phyloP scores from a whole-genome alignment of 345 rosid genomes.

The Populus deltoides region DNA sequence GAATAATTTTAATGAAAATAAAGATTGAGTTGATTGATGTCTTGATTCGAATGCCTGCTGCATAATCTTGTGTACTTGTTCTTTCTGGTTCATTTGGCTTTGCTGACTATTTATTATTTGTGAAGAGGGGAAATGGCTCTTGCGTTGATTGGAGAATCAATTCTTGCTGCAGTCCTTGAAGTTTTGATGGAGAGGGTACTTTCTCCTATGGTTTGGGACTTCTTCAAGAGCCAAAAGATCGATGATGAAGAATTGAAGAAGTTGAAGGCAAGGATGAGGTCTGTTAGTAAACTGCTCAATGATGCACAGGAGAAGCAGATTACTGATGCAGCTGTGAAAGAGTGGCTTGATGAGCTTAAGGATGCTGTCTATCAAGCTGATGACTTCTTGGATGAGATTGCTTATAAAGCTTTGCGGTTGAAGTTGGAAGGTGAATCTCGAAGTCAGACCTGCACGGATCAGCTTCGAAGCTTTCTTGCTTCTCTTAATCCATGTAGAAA shows the following conservation, averaged over 20 bases:
- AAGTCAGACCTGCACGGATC: background rate
- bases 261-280: background rate
- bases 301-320: slow-evolving; percentile 14
- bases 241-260: background rate
- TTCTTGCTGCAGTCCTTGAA: background rate
- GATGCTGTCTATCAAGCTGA: slow-evolving; percentile 10
- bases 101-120: too few species aligned
- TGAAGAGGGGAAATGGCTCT: background rate
- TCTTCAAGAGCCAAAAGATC: background rate
- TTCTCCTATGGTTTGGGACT: background rate
- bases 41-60: too few species aligned
- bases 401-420: background rate
- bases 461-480: background rate
- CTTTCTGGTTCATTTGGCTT: too few species aligned
- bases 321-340: background rate
- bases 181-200: background rate
- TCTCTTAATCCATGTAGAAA: slow-evolving; percentile 7
- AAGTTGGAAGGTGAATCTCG: background rate
- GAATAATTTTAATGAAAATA: too few species aligned
- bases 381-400: slow-evolving; percentile 9
- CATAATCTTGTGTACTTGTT: too few species aligned
- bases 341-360: slow-evolving; percentile 8
- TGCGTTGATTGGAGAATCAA: background rate
- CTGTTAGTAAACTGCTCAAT: background rate
- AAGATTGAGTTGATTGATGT: too few species aligned